Base-by-base conservation (phyloP, 1,284 basidiomycete genomes). In the Coniophora puteana region DNA sequence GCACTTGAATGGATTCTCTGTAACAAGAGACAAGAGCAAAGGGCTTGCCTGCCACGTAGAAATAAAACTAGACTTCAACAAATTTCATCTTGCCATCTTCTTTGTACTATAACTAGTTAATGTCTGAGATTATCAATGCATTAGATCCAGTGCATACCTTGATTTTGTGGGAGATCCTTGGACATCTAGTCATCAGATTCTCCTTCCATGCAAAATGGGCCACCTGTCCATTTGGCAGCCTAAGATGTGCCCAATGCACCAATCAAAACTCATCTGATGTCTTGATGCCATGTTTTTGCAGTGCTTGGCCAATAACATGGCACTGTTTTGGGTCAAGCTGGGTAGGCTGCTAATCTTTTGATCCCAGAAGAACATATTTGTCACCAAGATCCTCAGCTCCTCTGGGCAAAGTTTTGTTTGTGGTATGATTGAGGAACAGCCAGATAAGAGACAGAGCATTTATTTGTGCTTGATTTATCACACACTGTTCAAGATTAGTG, bases 291-390 rank as follows among this genome's bases (percentile, higher is more conserved):
- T 16, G 6, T 17, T 26, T 20, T 18, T 17, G 22, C n/a, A 50
- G 12, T 36, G 41, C 49, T 5, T 11, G 1, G 23, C 22, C 33
- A 33, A 50, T 22, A 8, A 44, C 47, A n/a, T n/a, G 11, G 8
- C 31, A 42, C 36, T 52, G 49, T 7, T 21, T 12, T 4, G 17
- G 25, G 1, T 36, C 27, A 7, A 51, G 26, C 25, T 29, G 14
- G 8, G 20, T 26, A 5, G 32, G 4, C 5, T 23, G 20, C 5
- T 23, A 4, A 11, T 53, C 43, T 34, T 37, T 43, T 4, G 47
- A 40, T 7, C n/a, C 20, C 8, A 31, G 29, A 8, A 31, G 29
- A 6, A 31, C 29, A n/a, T n/a, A n/a, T 7, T 18, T 18, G n/a
- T n/a, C 8, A 6, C 29, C 29, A n/a, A 31, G 29, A 14, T 31